phyloP scores from a whole-genome alignment of 306 rosid genomes.

The Prunus mongolica region DNA sequence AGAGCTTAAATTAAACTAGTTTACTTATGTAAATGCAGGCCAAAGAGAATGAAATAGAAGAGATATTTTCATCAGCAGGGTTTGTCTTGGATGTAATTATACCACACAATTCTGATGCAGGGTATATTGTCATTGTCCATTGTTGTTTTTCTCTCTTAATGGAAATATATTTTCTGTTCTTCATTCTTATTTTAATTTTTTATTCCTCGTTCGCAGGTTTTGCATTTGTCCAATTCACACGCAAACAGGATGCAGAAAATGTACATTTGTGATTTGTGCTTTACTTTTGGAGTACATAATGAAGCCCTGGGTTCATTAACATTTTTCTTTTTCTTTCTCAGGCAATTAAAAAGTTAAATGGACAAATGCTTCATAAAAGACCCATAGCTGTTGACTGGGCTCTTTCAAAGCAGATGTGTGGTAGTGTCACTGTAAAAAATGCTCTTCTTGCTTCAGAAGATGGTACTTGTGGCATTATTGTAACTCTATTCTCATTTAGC shows the following conservation, averaged over 20 bases:
- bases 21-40: slow-evolving; percentile 55
- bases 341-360: slow-evolving; percentile 85
- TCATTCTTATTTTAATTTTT: neutral
- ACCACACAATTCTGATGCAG: slow-evolving; percentile 66
- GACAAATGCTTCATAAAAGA: slow-evolving; percentile 63
- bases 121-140: slow-evolving; percentile 38
- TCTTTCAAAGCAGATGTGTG: slow-evolving; percentile 76
- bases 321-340: slow-evolving; percentile 29
- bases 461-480: slow-evolving; percentile 37
- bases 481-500: neutral
- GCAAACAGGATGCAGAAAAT: slow-evolving; percentile 80
- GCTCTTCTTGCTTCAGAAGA: slow-evolving; percentile 43
- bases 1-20: slow-evolving; percentile 24
- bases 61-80: slow-evolving; percentile 65
- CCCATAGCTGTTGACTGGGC: slow-evolving; percentile 95
- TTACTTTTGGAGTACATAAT: slow-evolving; percentile 14
- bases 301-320: slow-evolving; percentile 9
- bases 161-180: slow-evolving; percentile 1
- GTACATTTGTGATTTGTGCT: slow-evolving; percentile 35
- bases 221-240: slow-evolving; percentile 87
- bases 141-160: neutral
- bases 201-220: slow-evolving; percentile 58
- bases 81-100: slow-evolving; percentile 84
- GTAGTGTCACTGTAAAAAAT: slow-evolving; percentile 28
- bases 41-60: slow-evolving; percentile 53